These are phyloP conservation scores for Clonostachys sp. DNA, from an alignment of 2,329 filamentous ascomycete species.

Conservation along the genomic window DNA sequence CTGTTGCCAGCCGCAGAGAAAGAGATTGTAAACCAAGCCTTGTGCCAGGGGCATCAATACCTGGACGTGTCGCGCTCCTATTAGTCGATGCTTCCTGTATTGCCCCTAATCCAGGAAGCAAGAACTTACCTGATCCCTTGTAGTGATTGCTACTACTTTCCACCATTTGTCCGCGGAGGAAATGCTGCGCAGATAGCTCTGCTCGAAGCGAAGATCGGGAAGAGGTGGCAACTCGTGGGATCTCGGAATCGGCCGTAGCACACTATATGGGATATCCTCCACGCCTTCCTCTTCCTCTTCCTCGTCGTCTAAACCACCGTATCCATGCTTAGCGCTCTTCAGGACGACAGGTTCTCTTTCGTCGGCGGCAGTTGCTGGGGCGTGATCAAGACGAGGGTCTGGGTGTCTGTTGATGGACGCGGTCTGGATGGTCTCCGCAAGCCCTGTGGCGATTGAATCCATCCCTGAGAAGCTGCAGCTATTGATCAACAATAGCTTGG, in stretches of 20 bases:
- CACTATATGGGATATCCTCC: constrained; percentile 65
- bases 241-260: constrained; percentile 50
- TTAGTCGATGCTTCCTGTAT: not conserved
- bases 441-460: constrained; percentile 52
- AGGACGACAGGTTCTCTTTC: constrained; percentile 32
- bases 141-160: constrained; percentile 77
- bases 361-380: constrained; percentile 72
- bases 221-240: constrained; percentile 53
- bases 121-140: constrained; percentile 73
- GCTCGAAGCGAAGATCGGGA: constrained; percentile 92
- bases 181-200: constrained; percentile 94
- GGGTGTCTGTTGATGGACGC: constrained; percentile 72
- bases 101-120: not conserved
- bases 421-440: constrained; percentile 77
- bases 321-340: constrained; percentile 9
- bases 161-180: constrained; percentile 74
- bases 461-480: too few relatives aligned
- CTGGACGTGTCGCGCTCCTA: constrained; percentile 31
- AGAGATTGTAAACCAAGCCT: constrained; percentile 83
- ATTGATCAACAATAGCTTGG: too few relatives aligned
- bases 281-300: constrained; percentile 45
- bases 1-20: constrained; percentile 80
- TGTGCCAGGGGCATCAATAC: constrained; percentile 83
- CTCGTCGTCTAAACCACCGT: constrained; percentile 24
- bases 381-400: constrained; percentile 69